Evolutionary conservation across 139 green algal genomes (phyloP), one percentile per base, ranked within the genome.

Genomic region (Diplosphaera chodatii): DNA sequence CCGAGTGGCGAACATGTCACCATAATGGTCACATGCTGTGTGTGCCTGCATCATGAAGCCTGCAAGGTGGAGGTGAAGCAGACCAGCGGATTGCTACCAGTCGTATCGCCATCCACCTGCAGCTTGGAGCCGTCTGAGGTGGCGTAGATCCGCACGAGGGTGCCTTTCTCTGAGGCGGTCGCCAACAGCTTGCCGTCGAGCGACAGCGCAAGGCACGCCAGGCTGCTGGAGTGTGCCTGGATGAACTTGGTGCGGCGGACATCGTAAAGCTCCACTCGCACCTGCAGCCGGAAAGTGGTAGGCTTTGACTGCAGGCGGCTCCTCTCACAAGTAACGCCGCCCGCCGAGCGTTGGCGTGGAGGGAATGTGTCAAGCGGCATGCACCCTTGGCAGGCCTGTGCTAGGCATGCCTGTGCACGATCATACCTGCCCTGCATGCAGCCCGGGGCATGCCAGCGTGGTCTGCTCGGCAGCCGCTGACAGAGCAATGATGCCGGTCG

Each of bases 221-320:
- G 78, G 1, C 78, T 63, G 0, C 75, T 87, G 72, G 89, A 90
- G 82, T 99, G 95, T 25, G 95, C 93, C 22, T 73, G 62, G 55
- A 98, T 92, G 77, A 97, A 96, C 75, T 91, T 91, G 27, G 90
- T 96, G 66, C 90, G 82, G 25, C 86, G 82, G 32, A 90, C 79
- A 76, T 99, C 94, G 67, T 95, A 96, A 69, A 96, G 83, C 87
- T 99, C 95, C 5, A 99, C 79, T 1, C 95, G 83, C 20, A 98
- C 87, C 90, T n/a, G n/a, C n/a, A n/a, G n/a, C n/a, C n/a, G n/a
- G n/a, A n/a, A n/a, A n/a, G n/a, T n/a, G n/a, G n/a, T n/a, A n/a
- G n/a, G n/a, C n/a, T n/a, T n/a, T n/a, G n/a, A n/a, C n/a, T n/a
- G n/a, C n/a, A n/a, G n/a, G n/a, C n/a, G n/a, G n/a, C n/a, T n/a